A percentile compares a stretch with the other conserved stretches of the same genome.
Evolutionary conservation across 2,329 filamentous ascomycete species (phyloP).

Genomic region (Alternaria metachromatica): DNA sequence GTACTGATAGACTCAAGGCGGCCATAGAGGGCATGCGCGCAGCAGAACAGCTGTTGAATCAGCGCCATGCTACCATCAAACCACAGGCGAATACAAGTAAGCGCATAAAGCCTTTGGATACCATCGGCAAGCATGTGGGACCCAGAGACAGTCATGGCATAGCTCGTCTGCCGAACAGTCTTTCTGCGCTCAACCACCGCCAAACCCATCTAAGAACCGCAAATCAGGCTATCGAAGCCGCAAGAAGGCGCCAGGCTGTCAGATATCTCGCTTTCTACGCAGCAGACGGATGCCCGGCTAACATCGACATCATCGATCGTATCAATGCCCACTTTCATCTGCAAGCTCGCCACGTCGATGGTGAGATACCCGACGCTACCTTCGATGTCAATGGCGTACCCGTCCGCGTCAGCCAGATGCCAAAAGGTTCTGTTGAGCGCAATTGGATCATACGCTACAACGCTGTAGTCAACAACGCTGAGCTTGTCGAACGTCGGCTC

Average conservation of each 20-base stretch:
- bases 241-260: constrained; percentile 3
- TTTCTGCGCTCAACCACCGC: not conserved
- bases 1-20: not conserved
- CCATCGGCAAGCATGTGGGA: not conserved
- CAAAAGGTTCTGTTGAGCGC: constrained; percentile 5
- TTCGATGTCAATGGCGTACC: constrained; percentile 4
- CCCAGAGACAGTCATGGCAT: not conserved
- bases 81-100: not conserved
- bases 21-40: not conserved
- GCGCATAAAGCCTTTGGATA: not conserved
- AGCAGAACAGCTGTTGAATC: constrained; percentile 9
- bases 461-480: not conserved
- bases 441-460: constrained; percentile 17
- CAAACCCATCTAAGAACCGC: not conserved
- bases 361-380: not conserved
- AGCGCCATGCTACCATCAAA: constrained; percentile 10
- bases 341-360: not conserved
- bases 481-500: constrained; percentile 4
- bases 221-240: constrained; percentile 2
- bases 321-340: constrained; percentile 8
- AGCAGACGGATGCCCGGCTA: constrained; percentile 5
- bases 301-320: constrained; percentile 3
- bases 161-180: not conserved
- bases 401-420: constrained; percentile 4
- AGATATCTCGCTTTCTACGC: constrained; percentile 5